Evolutionary conservation across 805 yeast genomes (phyloP).

Genomic region (Yamadazyma kitorensis): DNA sequence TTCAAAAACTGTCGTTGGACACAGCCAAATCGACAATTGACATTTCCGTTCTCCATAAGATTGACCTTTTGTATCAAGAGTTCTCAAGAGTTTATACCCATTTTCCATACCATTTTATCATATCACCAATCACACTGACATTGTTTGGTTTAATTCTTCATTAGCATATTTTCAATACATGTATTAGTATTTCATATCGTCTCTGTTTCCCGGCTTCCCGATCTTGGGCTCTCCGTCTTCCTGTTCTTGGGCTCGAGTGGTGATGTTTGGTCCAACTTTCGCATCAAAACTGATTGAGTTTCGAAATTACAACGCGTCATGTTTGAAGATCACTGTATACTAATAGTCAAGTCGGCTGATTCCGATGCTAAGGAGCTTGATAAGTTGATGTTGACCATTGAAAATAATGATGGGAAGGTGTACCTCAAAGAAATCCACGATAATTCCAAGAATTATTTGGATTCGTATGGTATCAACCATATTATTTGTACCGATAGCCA

Average conservation of each 20-base stretch:
- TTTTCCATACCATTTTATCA: too few species aligned
- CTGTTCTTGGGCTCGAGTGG: too few species aligned
- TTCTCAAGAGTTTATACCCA: too few species aligned
- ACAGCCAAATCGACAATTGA: too few species aligned
- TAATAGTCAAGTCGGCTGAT: constrained; percentile 7
- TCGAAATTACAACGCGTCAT: constrained; percentile 11
- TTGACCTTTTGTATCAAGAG: too few species aligned
- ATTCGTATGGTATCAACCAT: constrained; percentile 26
- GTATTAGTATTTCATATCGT: constrained; percentile 3
- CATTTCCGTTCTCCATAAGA: too few species aligned
- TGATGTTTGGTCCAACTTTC: too few species aligned
- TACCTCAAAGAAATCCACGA: constrained; percentile 7
- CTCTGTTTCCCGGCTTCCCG: too few species aligned
- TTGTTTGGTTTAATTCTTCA: constrained; percentile 6
- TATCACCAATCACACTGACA: too few species aligned
- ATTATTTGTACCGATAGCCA: constrained; percentile 52
- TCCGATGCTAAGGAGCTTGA: constrained; percentile 8
- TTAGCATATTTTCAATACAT: constrained; percentile 8
- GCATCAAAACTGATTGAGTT: too few species aligned
- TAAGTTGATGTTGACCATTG: constrained; percentile 8
- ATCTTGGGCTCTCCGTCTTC: too few species aligned
- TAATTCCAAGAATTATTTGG: constrained; percentile 7
- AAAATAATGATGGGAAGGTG: constrained; percentile 10
- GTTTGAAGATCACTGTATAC: constrained; percentile 7
- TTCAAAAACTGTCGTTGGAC: too few species aligned